phyloP scores from a whole-genome alignment of 2,329 filamentous ascomycete genomes.

The Ceratocystiopsis minuta region DNA sequence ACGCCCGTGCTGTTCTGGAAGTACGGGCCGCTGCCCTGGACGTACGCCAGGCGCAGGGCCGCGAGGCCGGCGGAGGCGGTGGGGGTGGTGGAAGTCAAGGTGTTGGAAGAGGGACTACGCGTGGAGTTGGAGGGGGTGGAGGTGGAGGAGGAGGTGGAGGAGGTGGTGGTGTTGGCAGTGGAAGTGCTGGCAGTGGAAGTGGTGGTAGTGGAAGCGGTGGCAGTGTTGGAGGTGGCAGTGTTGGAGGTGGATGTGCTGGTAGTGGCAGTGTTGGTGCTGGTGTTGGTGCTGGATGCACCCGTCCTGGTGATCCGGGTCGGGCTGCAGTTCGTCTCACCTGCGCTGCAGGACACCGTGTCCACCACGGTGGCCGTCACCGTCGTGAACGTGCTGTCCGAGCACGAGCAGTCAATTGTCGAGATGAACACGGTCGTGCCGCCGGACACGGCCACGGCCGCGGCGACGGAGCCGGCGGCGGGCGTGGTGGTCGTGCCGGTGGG shows the following conservation, averaged over 20 bases:
- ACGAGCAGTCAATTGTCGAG: constrained; percentile 8
- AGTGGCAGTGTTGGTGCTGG: no score
- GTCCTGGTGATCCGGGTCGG: neutral
- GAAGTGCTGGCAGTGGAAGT: neutral
- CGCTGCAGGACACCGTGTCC: constrained; percentile 5
- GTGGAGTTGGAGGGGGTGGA: neutral
- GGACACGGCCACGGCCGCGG: neutral
- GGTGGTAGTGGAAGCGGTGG: neutral
- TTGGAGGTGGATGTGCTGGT: neutral
- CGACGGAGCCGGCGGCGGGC: neutral
- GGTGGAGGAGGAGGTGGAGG: neutral
- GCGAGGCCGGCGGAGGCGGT: neutral
- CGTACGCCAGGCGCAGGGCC: no score
- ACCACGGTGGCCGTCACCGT: constrained; percentile 1
- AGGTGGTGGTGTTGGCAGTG: neutral
- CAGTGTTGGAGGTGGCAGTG: neutral
- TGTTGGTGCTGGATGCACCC: neutral
- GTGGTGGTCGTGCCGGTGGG: neutral
- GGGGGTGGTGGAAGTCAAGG: neutral
- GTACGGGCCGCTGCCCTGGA: neutral
- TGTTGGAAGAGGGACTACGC: neutral
- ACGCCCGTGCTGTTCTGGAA: neutral
- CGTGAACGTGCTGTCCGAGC: constrained; percentile 1
- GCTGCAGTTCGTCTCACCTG: constrained; percentile 6
- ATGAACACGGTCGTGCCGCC: constrained; percentile 6